phyloP scores from a whole-genome alignment of 139 green algal genomes.

The Chlamydomonas schloesseri region DNA sequence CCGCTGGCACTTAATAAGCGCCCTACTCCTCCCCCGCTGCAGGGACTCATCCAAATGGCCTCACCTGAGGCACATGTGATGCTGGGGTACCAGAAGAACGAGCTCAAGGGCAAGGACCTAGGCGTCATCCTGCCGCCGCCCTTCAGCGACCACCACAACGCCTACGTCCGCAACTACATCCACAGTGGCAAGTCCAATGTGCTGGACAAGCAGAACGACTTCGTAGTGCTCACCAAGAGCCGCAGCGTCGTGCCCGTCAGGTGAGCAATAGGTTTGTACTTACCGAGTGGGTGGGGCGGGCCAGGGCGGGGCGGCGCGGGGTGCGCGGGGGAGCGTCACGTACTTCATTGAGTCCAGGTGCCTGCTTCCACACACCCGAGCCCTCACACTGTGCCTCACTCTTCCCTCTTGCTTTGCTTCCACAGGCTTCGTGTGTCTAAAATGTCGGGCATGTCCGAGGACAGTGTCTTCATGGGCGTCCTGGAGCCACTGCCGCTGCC shows the following conservation, averaged over 20 bases:
- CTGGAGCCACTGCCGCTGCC: background rate
- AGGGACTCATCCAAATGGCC: slow-evolving; percentile 16
- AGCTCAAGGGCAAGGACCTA: slow-evolving; percentile 65
- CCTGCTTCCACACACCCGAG: too few species aligned
- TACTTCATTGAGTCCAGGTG: too few species aligned
- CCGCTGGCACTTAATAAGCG: too few species aligned
- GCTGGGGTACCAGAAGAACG: slow-evolving; percentile 54
- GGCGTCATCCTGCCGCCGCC: slow-evolving; percentile 60
- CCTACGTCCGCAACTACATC: slow-evolving; percentile 58
- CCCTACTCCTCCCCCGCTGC: background rate
- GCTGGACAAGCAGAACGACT: too few species aligned
- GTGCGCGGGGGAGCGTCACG: too few species aligned
- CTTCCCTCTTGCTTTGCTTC: too few species aligned
- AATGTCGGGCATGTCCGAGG: background rate
- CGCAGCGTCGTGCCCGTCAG: too few species aligned
- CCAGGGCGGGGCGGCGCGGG: too few species aligned
- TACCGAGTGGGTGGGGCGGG: too few species aligned
- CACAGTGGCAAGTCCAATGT: slow-evolving; percentile 13
- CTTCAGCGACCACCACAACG: slow-evolving; percentile 51
- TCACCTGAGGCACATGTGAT: slow-evolving; percentile 17
- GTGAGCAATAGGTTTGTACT: too few species aligned
- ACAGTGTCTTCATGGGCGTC: background rate
- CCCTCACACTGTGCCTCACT: too few species aligned
- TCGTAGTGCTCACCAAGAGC: too few species aligned
- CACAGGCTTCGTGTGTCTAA: slow-evolving; percentile 37